Base-by-base conservation (phyloP, 2,329 filamentous ascomycete genomes). In the Alternaria gansuensis region DNA sequence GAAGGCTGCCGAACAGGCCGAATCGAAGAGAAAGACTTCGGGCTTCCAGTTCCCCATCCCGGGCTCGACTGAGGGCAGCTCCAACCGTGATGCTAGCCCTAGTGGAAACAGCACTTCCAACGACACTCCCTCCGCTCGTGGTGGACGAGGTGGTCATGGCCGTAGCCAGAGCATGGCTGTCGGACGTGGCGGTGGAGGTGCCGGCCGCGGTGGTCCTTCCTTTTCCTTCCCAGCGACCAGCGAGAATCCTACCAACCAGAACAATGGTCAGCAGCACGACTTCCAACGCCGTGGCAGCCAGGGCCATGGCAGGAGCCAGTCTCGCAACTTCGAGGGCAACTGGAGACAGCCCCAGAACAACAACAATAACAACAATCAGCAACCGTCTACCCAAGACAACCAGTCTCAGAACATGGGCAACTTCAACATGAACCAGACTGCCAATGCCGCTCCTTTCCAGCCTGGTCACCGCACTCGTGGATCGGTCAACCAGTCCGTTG, bases 251-350 rank as follows among this genome's bases (percentile, higher is more conserved):
- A 82, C 82, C 55, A 67, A 64, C 48, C 77, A 80, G 63, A 73
- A 75, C 60, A 80, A 77, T 62, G 78, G 78, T 62, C 79, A 81
- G 64, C 78, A 81, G 63, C 74, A 80, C 13, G 92, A 95, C 67
- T 90, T 93, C 74, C 84, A 88, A 68, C 89, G 91, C 62, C 90
- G 92, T 68, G 88, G 90, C 69, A 91, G 90, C 70, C 85, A 87
- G 66, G 90, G 92, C 56, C 95, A 99, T 76, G 89, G 87, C 64
- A 88, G 95, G 62, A 90, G 89, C 31, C 87, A 87, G 10, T 99
- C 95, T 24, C 88, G 95, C 64, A 99, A 98, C 80, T 98, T 98
- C 74, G 95, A 99, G 68, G 89, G 93, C 71, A 99, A 99, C 80
- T 99, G 95, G 95, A 91, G 95, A 71, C 96, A 93, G 73, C 93